A percentile compares a stretch with the other conserved stretches of the same genome.
Evolutionary conservation across 106 monocot species (phyloP).

Genomic region (Phalaenopsis aphrodite): DNA sequence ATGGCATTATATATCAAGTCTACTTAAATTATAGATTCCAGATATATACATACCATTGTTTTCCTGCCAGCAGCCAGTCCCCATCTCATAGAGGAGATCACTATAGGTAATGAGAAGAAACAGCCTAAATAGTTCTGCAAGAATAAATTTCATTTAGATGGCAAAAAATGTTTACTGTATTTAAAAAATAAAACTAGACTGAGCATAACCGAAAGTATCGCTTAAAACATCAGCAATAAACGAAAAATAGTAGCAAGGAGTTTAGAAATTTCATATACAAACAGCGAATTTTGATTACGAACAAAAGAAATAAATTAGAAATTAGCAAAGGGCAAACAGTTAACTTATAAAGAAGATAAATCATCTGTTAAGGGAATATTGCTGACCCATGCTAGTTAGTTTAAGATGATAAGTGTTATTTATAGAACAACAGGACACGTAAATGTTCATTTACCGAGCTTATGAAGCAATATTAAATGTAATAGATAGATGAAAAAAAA

Average conservation of each 20-base stretch:
- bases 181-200: neutral
- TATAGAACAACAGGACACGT: neutral
- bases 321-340: neutral
- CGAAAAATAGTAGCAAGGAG: neutral
- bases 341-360: neutral
- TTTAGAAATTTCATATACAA: neutral
- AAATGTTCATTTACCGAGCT: neutral
- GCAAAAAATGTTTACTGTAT: neutral
- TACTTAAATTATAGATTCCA: conserved; percentile 7
- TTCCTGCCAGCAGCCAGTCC: conserved; percentile 82
- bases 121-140: conserved; percentile 81
- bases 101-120: conserved; percentile 89
- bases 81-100: conserved; percentile 93
- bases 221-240: neutral
- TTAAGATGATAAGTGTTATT: neutral
- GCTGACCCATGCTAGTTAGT: neutral
- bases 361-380: neutral
- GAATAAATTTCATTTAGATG: conserved; percentile 4
- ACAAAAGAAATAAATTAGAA: neutral
- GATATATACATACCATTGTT: conserved; percentile 59
- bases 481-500: neutral
- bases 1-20: neutral
- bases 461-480: neutral
- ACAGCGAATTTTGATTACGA: neutral
- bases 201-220: neutral